Evolutionary conservation across 257 asterid species (phyloP), one percentile per base, ranked within the genome.

Genomic region (Primulina tabacum): DNA sequence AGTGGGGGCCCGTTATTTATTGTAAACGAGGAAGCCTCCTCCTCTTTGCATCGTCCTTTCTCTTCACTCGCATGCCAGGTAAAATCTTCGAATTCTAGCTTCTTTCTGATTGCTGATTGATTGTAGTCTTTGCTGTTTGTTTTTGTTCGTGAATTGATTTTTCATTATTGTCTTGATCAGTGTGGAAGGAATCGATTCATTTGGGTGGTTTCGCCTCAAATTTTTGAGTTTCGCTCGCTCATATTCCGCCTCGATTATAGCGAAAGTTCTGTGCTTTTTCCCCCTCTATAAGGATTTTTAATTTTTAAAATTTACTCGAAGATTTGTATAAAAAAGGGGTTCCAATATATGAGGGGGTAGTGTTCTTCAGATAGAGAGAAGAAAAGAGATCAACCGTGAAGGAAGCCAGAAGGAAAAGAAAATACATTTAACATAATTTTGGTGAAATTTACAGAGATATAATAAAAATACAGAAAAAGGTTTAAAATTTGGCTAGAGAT

Each of bases 21-120:
- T 24, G 26, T 0, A 24, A 24, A 24, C 26, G 26, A 24, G 26
- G 26, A 24, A 24, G 26, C 26, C 26, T 0, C 26, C 26, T 24
- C 26, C 26, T 35, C 38, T 35, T 35, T 7, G 38, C 6, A 5
- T 35, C 38, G 6, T 5, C 38, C 6, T 60, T 60, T 18, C 72
- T 72, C 68, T 72, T 50, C 40, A 79, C 24, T 56, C 69, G 66
- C 43, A 67, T 10, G 35, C 34, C 47, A 76, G 81, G 83, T 76
- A 67, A 75, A 34, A 69, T 64, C 57, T 72, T 69, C 67, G 29
- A 72, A 73, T 80, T 80, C 81, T 79, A 75, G 76, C 67, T 58
- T 66, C 62, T 37, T 30, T 72, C 50, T n/a, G 64, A 56, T 32
- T 40, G 14, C 53, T 55, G 5, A 60, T 61, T 21, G 62, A 4